Base-by-base conservation (phyloP, 2,329 filamentous ascomycete species). In the Trichoderma aggressivum region DNA sequence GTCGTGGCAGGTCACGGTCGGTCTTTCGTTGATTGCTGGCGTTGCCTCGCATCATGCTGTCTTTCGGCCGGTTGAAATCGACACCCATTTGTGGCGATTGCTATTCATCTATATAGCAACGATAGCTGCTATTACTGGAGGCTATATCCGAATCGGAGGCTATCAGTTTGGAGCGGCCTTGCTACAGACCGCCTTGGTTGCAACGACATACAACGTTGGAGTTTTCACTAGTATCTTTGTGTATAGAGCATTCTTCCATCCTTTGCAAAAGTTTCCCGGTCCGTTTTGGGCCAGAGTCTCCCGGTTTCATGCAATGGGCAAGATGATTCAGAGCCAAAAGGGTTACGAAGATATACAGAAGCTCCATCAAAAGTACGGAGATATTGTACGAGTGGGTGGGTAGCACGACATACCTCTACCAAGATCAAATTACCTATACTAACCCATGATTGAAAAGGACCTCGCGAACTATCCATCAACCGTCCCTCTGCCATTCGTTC, bases 321-420 rank as follows among this genome's bases (percentile, higher is more conserved):
- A 24, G 11, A 7, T 77, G 77, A 1, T 71, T 55, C 5, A 74
- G 75, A 7, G 73, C 72, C 8, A 64, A 73, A 5, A 76, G 74
- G 71, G 74, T 75, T 78, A 72, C 55, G 55, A 74, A 6, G 77
- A 80, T 39, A 60, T 79, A 26, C 74, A 76, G 58, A 43, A 75
- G 14, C 73, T 80, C 2, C 78, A 80, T 59, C 62, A 69, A 3
- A 66, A 74, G 10, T 79, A 80, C 26, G 79, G 78, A 0, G 78
- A 78, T 55, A 75, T 80, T 67, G 77, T 80, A 16, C 73, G 77
- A 24, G 67, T 78, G 5, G 78, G 77, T 76, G 71, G n/a, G 75
- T 50, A 1, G 6, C n/a, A 11, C 50, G 7, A n/a, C 8, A 26
- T 21, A n/a, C 18, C 26, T 30, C 6, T n/a, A 26, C 6, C 18